Percentiles rank a stretch among this genome's conserved stretches.
These are phyloP conservation scores for Micromonas pusilla DNA, from an alignment of 139 green algal species.

Conservation along the genomic window DNA sequence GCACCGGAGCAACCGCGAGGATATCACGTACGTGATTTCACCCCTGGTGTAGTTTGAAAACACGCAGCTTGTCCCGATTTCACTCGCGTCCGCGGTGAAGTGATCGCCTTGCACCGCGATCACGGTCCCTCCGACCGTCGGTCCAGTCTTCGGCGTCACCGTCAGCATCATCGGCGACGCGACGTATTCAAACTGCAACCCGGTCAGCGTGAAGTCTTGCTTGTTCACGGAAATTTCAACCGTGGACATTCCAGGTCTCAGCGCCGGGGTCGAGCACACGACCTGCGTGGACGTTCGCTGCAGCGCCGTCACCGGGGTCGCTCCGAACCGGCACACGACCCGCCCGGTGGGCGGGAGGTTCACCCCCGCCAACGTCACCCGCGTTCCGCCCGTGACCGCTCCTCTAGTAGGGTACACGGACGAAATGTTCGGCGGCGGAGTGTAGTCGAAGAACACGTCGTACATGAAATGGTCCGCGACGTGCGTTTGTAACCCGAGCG, in stretches of 20 bases:
- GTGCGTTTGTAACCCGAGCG: not conserved
- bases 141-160: not conserved
- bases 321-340: constrained; percentile 7
- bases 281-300: too few relatives aligned
- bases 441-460: not conserved
- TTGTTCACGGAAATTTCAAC: constrained; percentile 3
- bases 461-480: not conserved
- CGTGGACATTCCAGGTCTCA: not conserved
- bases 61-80: not conserved
- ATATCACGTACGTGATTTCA: not conserved
- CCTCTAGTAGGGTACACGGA: not conserved
- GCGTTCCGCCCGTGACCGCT: not conserved
- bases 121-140: not conserved
- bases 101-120: not conserved
- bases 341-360: not conserved
- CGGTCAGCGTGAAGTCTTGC: not conserved
- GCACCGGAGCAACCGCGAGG: not conserved
- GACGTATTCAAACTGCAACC: not conserved
- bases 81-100: not conserved
- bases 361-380: not conserved
- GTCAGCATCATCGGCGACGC: not conserved
- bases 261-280: not conserved
- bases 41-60: not conserved
- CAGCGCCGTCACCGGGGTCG: not conserved
- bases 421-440: not conserved